Percentiles rank a stretch among this genome's conserved stretches.
Conservation (phyloP, 2,329 filamentous ascomycete genomes). For the Fusarium compactum region DNA sequence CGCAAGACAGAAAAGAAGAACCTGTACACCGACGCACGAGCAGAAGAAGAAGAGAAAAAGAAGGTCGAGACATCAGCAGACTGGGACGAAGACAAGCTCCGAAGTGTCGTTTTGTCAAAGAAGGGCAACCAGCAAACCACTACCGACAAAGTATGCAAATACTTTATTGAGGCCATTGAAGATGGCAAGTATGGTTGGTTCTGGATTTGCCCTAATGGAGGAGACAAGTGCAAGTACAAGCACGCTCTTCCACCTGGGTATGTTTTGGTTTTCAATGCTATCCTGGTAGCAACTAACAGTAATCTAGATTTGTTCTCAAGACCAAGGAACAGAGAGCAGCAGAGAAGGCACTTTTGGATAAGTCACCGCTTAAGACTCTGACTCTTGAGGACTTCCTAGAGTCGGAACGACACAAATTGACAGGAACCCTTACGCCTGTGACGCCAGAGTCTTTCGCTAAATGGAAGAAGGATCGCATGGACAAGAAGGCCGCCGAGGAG, state of each 20-base stretch:
- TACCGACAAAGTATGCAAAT: slow-evolving; percentile 99
- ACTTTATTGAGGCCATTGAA: slow-evolving; percentile 95
- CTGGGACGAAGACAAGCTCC: slow-evolving; percentile 97
- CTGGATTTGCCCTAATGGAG: slow-evolving; percentile 96
- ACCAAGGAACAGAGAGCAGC: slow-evolving; percentile 96
- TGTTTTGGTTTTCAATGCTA: slow-evolving; percentile 53
- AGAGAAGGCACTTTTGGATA: slow-evolving; percentile 96
- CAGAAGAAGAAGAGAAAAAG: slow-evolving; percentile 78
- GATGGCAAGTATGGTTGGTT: slow-evolving; percentile 99
- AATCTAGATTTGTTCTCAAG: slow-evolving; percentile 87
- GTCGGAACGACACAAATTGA: slow-evolving; percentile 94
- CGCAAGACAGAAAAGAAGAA: slow-evolving; percentile 93
- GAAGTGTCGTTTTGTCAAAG: slow-evolving; percentile 91
- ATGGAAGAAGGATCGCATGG: slow-evolving; percentile 94
- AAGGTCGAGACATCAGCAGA: slow-evolving; percentile 93
- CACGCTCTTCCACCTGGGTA: slow-evolving; percentile 95
- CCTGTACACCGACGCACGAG: slow-evolving; percentile 86
- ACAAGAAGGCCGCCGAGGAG: slow-evolving; percentile 96
- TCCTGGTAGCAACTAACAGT: slow-evolving; percentile 41
- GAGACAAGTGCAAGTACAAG: slow-evolving; percentile 98
- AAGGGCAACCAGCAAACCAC: slow-evolving; percentile 96
- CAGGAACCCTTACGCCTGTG: slow-evolving; percentile 90
- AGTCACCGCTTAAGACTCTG: slow-evolving; percentile 92
- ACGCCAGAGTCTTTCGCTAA: slow-evolving; percentile 93
- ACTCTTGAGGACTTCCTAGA: slow-evolving; percentile 98